Evolutionary conservation across 768 basidiomycete genomes (phyloP).

Genomic region (Russula ochroleuca): DNA sequence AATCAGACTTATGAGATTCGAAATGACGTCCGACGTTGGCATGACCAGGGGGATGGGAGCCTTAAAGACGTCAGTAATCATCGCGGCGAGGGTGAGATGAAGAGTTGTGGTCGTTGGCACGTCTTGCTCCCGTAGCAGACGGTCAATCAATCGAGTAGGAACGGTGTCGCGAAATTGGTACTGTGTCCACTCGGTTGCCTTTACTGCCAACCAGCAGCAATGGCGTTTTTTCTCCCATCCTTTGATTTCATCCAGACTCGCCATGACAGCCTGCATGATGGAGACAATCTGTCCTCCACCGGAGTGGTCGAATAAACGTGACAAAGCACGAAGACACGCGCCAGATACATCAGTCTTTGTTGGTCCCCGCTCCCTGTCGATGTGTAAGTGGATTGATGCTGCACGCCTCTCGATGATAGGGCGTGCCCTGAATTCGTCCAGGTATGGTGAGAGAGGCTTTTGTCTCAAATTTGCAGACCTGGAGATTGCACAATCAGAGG

Average conservation of each 20-base stretch:
- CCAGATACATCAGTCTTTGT: conserved; percentile 66
- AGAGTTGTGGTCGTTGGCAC: conserved; percentile 42
- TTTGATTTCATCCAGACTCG: conserved; percentile 54
- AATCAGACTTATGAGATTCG: conserved; percentile 69
- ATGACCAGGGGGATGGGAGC: conserved; percentile 82
- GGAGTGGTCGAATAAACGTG: conserved; percentile 68
- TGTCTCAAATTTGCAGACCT: conserved; percentile 64
- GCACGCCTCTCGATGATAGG: conserved; percentile 79
- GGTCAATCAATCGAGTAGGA: conserved; percentile 79
- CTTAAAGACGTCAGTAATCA: conserved; percentile 81
- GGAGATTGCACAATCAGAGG: conserved; percentile 18
- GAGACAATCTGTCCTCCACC: conserved; percentile 69
- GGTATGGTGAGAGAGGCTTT: conserved; percentile 68
- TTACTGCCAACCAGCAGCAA: conserved; percentile 78
- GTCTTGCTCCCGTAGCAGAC: conserved; percentile 62
- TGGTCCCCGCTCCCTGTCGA: conserved; percentile 86
- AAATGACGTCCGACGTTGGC: conserved; percentile 84
- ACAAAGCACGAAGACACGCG: conserved; percentile 66
- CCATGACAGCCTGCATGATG: conserved; percentile 68
- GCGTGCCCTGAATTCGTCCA: conserved; percentile 78
- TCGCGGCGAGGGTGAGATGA: conserved; percentile 61
- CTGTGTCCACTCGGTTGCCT: conserved; percentile 80
- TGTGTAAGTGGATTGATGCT: conserved; percentile 82
- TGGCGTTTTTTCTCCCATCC: conserved; percentile 67
- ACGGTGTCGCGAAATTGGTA: conserved; percentile 92